Evolutionary conservation across 768 basidiomycete genomes (phyloP).

Genomic region (Termitomyces sp.): DNA sequence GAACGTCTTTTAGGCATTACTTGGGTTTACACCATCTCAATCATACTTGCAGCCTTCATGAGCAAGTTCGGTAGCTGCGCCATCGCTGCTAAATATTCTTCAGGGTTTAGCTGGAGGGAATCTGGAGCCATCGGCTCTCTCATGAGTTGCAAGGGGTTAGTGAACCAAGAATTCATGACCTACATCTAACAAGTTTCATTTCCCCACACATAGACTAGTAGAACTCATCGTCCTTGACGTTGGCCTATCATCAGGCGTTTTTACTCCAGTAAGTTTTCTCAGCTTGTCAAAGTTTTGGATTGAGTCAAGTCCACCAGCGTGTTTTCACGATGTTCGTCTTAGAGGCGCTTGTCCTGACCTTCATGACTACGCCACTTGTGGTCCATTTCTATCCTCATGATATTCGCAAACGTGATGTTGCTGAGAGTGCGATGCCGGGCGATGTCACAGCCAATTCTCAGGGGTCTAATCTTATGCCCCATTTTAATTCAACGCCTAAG

Average conservation of each 20-base stretch:
- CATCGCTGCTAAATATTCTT: slow-evolving; percentile 56
- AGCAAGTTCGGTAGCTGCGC: slow-evolving; percentile 91
- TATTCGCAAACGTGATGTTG: slow-evolving; percentile 39
- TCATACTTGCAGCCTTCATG: slow-evolving; percentile 68
- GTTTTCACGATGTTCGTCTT: slow-evolving; percentile 97
- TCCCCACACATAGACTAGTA: slow-evolving; percentile 52
- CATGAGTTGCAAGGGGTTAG: slow-evolving; percentile 94
- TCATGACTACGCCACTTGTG: slow-evolving; percentile 79
- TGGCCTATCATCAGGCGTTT: slow-evolving; percentile 73
- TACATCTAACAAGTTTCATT: background rate
- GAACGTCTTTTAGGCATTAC: slow-evolving; percentile 45
- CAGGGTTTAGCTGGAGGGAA: slow-evolving; percentile 79
- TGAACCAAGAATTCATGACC: background rate
- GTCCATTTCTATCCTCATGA: slow-evolving; percentile 60
- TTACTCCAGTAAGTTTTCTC: slow-evolving; percentile 41
- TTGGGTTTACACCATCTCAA: slow-evolving; percentile 85
- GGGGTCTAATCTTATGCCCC: slow-evolving; percentile 10
- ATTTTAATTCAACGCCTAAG: slow-evolving; percentile 5
- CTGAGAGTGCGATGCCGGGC: slow-evolving; percentile 38
- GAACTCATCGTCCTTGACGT: slow-evolving; percentile 96
- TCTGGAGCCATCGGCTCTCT: slow-evolving; percentile 78
- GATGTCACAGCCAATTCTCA: slow-evolving; percentile 20
- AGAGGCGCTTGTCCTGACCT: slow-evolving; percentile 76
- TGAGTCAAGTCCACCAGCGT: slow-evolving; percentile 24
- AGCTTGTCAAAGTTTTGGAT: background rate